Base-by-base conservation (phyloP, 495 filamentous ascomycete species). In the Trichoderma reesei region DNA sequence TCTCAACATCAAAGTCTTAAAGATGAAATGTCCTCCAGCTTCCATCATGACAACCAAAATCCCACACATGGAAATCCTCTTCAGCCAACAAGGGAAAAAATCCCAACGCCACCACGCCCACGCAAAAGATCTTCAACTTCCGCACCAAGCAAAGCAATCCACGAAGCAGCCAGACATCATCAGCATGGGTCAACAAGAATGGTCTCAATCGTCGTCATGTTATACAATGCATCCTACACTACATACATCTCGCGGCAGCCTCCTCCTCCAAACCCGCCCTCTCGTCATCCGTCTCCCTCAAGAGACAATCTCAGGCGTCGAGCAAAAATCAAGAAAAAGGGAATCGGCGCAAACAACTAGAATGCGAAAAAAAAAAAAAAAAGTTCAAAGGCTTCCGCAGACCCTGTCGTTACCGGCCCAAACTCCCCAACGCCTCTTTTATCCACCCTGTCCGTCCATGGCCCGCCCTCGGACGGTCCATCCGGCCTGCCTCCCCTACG, bases 151-250 rank as follows among this genome's bases (percentile, higher is more conserved):
- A 48, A 20, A 3, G 16, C 44, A n/a, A 18, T 48, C 44, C 5
- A 6, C 44, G 20, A 48, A n/a, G n/a, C 44, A n/a, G 44, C 44
- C 44, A 48, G n/a, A 3, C 14, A 48, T n/a, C 8, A n/a, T n/a
- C n/a, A n/a, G n/a, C n/a, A 18, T 5, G 5, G 42, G 13, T 18
- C 16, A 48, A 10, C 41, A 16, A 16, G 41, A 11, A 11, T 56
- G 20, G 26, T 56, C 26, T 56, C 51, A 33, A 14, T 20, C 51
- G 51, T 56, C 51, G 51, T 56, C 51, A 56, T 56, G 18, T 56
- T 56, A 56, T 56, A 56, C 51, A 56, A 56, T 31, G 20, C 51
- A 56, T 56, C 20, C 51, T 56, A 56, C 51, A 56, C 51, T 56
- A 56, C 51, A 34, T 56, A 56, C 51, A 33, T 11, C 34, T 33